Evolutionary conservation across 495 filamentous ascomycete species (phyloP).

Genomic region (Monascus purpureus): DNA sequence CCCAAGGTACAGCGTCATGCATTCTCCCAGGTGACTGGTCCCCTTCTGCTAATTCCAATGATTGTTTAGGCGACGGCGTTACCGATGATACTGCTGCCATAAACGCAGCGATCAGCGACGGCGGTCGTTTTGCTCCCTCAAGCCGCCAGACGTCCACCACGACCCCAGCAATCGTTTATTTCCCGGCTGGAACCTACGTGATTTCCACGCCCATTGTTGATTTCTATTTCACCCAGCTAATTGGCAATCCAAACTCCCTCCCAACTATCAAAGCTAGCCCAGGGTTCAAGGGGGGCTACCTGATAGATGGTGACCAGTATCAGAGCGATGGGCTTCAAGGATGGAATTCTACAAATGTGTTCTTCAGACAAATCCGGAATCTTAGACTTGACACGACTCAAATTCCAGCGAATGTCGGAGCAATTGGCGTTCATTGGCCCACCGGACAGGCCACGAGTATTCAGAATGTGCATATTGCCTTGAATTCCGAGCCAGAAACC

Average conservation of each 20-base stretch:
- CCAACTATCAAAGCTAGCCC: conserved; percentile 53
- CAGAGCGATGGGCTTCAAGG: conserved; percentile 23
- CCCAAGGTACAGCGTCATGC: conserved; percentile 24
- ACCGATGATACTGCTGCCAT: conserved; percentile 54
- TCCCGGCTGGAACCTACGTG: conserved; percentile 50
- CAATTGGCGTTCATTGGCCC: conserved; percentile 67
- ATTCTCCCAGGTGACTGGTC: neutral
- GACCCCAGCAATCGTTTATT: conserved; percentile 47
- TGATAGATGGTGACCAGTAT: conserved; percentile 60
- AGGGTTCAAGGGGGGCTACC: conserved; percentile 46
- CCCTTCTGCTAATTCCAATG: neutral
- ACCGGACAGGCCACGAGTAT: conserved; percentile 57
- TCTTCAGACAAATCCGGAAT: conserved; percentile 67
- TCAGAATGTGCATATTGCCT: conserved; percentile 64
- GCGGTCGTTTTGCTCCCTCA: conserved; percentile 35
- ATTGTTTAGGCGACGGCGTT: conserved; percentile 38
- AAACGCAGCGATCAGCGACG: conserved; percentile 43
- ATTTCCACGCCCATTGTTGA: conserved; percentile 41
- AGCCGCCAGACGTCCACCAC: conserved; percentile 33
- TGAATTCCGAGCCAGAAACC: conserved; percentile 44
- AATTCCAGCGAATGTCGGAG: conserved; percentile 37
- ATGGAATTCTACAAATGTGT: conserved; percentile 54
- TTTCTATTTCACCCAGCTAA: conserved; percentile 52
- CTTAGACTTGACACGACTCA: conserved; percentile 59
- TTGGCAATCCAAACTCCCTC: conserved; percentile 48